Evolutionary conservation across 2,329 filamentous ascomycete species (phyloP), one percentile per base, ranked within the genome.

Genomic region (Xylaria hypoxylon): DNA sequence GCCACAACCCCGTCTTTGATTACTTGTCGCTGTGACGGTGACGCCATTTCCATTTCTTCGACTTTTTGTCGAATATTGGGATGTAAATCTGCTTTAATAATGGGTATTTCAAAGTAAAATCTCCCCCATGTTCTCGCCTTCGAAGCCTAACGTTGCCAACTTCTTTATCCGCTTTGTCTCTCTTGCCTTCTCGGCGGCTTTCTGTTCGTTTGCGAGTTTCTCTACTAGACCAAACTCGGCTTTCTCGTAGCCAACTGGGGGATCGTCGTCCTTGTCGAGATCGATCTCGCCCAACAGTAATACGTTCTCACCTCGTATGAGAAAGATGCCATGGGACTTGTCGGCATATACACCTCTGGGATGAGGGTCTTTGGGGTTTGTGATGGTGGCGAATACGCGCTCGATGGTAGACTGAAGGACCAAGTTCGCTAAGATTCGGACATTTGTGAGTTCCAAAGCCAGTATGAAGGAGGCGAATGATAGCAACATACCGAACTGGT

Each of bases 251-350:
- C 90, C 89, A 4, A 84, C 79, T 0, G 93, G 93, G 15, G 93
- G 85, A 65, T 96, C 90, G 79, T 99, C 96, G 80, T 99, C 96
- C 76, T 92, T 93, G 83, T 99, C 96, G 26, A 99, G 88, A 78
- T 99, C 96, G 74, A 99, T 97, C 80, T 98, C 96, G 42, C 96
- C 96, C 19, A 98, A 86, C 50, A 99, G 84, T 58, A 97, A 85
- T n/a, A 99, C 96, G 79, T 99, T 99, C 82, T 99, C 96, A 72
- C 96, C 96, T 65, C 96, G 87, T 51, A 99, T 93, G 40, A 98
- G 87, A 81, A 96, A 98, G 69, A 97, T 89, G 56, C 96, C 96
- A 64, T 93, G 89, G 11, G 89, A 85, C 67, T 97, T 87, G 78
- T 99, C 96, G 67, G 93, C 92, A 78, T 93, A 98, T 58, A 96